Evolutionary conservation across 1,284 basidiomycete genomes (phyloP), one percentile per base, ranked within the genome.

Genomic region (Cronartium quercuum): DNA sequence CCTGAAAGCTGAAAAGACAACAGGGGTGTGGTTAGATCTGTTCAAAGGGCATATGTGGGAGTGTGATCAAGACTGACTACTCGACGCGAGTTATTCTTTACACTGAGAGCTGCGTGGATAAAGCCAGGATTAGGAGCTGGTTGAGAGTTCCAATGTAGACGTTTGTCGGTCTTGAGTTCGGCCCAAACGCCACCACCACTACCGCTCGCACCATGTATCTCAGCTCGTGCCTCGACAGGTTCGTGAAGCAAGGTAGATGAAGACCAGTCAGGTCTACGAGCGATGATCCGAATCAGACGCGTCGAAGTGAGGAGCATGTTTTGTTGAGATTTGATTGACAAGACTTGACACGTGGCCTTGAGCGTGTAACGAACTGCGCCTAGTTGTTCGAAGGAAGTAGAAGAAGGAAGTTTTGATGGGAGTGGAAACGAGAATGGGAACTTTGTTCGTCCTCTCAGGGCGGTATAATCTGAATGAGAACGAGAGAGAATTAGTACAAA

Each of bases 391-490:
- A 81, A 79, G 5, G 76, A 34, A 38, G 73, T 77, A 2, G 79
- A 79, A 10, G 80, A 80, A 9, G 80, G 79, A 6, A 75, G 55
- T 18, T 75, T 66, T 12, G 73, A 69, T 6, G 80, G 79, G 12
- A 80, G 60, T 10, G 66, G 64, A 66, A 81, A 81, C 2, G 68
- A 65, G 74, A 80, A 80, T 18, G 76, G 76, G 76, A 80, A 81
- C 57, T 79, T 77, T 5, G 80, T 80, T n/a, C 77, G 76, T n/a
- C 80, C 80, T 55, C 77, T 68, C 5, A 79, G 76, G 0, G 80
- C 80, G 3, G 78, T 78, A 57, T 77, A 81, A 68, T 77, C 79
- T 34, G 63, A 60, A 21, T 62, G 57, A 12, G 29, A 29, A 29
- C 29, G 29, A 29, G 29, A 29, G 29, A 29, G 40, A 29, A 21